A percentile compares a stretch with the other conserved stretches of the same genome.
These are phyloP conservation scores for Nakazawaea holstii DNA, from an alignment of 805 yeast species.

Conservation along the genomic window DNA sequence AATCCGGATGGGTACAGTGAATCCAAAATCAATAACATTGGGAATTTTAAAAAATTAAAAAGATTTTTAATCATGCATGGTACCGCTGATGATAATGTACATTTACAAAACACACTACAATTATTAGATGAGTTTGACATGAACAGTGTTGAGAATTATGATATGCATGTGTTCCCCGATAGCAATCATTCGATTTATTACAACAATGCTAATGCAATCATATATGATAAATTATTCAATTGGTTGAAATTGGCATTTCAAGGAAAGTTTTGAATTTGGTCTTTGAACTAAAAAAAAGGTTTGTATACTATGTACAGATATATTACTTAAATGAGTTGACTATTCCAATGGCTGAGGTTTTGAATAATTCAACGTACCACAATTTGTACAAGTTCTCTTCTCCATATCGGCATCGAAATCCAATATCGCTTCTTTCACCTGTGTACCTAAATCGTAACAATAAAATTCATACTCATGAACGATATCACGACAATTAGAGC, in stretches of 20 bases:
- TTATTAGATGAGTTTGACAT: slow-evolving; percentile 55
- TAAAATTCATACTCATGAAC: slow-evolving; percentile 69
- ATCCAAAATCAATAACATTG: slow-evolving; percentile 36
- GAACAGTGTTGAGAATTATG: slow-evolving; percentile 61
- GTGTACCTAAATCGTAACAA: slow-evolving; percentile 81
- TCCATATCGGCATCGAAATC: slow-evolving; percentile 58
- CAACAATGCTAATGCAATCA: slow-evolving; percentile 74
- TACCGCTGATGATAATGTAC: slow-evolving; percentile 82
- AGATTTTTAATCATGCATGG: slow-evolving; percentile 75
- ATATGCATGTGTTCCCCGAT: slow-evolving; percentile 87
- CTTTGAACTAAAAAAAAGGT: background rate
- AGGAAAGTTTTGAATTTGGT: slow-evolving; percentile 24
- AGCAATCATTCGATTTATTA: slow-evolving; percentile 78
- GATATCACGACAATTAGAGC: slow-evolving; percentile 58
- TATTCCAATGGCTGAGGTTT: slow-evolving; percentile 38
- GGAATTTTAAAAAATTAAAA: slow-evolving; percentile 39
- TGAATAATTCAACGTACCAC: slow-evolving; percentile 72
- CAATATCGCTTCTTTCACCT: slow-evolving; percentile 77
- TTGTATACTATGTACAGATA: background rate
- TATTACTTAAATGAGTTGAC: background rate
- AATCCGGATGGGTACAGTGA: slow-evolving; percentile 44
- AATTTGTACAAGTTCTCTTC: slow-evolving; percentile 65
- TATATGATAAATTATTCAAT: slow-evolving; percentile 60
- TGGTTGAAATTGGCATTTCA: slow-evolving; percentile 66
- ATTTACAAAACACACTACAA: slow-evolving; percentile 62